Evolutionary conservation across 2,329 filamentous ascomycete species (phyloP), one percentile per base, ranked within the genome.

Genomic region (Aspergillus quadricinctus): DNA sequence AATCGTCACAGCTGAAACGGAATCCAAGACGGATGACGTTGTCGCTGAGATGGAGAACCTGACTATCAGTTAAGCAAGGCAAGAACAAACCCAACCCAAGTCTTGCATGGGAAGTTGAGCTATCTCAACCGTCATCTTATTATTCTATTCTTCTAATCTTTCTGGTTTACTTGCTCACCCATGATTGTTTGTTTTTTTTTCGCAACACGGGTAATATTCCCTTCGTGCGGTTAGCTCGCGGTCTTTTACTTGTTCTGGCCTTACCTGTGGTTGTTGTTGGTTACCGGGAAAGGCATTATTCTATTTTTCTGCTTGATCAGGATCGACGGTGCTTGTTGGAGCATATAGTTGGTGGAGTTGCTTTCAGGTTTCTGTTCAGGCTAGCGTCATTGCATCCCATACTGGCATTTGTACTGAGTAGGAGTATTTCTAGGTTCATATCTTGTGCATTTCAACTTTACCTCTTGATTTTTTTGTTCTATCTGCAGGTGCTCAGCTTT

Each of bases 21-120:
- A 63, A 45, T 27, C 48, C 25, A 62, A 64, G 48, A 49, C 61
- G 14, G 55, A 60, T 52, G 61, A 62, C 7, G 59, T 63, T 50
- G 67, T 65, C n/a, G 58, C 66, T 57, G 66, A 69, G 48, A 62
- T 68, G 52, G 61, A 58, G 49, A 65, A 58, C 35, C 54, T 69
- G 48, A 56, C 64, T 25, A 56, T 68, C 49, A 64, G 62, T 55
- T 70, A 59, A 56, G 31, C 50, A 49, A 48, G 23, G 28, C n/a
- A 21, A 27, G 14, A 28, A 14, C 19, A 23, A 35, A 45, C 35
- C 21, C 28, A n/a, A 48, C 29, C 48, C 21, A 28, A 21, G 25
- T 17, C 46, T n/a, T 55, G 48, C 23, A 48, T 55, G 51, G 51
- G 17, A 50, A 50, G 27, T 41, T 53, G 17, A 49, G 51, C 54